phyloP scores from a whole-genome alignment of 768 basidiomycete genomes.

The Lactarius deliciosus region DNA sequence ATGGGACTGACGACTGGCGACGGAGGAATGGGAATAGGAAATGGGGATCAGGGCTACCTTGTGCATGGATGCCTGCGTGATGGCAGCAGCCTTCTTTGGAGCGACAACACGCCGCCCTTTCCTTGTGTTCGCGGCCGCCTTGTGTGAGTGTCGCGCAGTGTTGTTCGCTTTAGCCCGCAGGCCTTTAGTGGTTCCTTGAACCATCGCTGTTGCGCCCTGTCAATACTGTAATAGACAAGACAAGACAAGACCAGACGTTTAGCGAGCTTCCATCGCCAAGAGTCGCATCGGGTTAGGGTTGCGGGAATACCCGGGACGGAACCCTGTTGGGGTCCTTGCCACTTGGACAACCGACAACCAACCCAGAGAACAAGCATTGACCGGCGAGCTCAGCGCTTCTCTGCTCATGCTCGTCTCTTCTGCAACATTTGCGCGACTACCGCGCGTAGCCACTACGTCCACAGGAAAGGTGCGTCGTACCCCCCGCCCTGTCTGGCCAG shows the following conservation, averaged over 20 bases:
- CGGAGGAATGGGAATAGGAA: neutral
- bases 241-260: neutral
- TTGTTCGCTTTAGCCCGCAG: conserved; percentile 51
- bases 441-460: conserved; percentile 13
- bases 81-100: conserved; percentile 73
- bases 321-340: neutral
- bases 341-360: neutral
- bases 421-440: conserved; percentile 22
- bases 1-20: neutral
- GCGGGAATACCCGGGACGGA: conserved; percentile 18
- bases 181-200: conserved; percentile 86
- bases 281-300: conserved; percentile 32
- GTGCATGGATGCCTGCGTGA: conserved; percentile 76
- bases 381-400: conserved; percentile 1
- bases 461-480: conserved; percentile 16
- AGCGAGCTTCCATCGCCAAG: conserved; percentile 7
- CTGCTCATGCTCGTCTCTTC: conserved; percentile 44
- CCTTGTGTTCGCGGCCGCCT: conserved; percentile 68
- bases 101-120: conserved; percentile 78
- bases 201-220: conserved; percentile 49
- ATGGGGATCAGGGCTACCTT: conserved; percentile 44
- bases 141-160: conserved; percentile 57
- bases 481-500: neutral
- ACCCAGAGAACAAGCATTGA: neutral
- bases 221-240: neutral